These are phyloP conservation scores for Dryas integrifolia DNA, from an alignment of 331 rosid species.

Conservation along the genomic window DNA sequence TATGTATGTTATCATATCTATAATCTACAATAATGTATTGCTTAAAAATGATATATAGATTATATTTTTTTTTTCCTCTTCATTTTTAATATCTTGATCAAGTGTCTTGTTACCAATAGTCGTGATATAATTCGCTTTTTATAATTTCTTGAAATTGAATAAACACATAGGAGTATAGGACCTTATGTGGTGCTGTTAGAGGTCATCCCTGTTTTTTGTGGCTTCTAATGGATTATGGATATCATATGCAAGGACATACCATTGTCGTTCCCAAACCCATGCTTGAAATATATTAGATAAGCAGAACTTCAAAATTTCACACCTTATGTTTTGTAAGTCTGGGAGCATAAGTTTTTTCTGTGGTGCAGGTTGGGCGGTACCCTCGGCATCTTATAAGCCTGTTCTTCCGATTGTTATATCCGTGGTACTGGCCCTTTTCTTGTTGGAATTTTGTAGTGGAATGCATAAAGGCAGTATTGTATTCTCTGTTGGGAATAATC, in stretches of 20 bases:
- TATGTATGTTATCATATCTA: neutral
- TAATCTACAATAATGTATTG: no score
- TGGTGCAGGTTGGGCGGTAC: slow-evolving; percentile 72
- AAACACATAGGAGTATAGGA: neutral
- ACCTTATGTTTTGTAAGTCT: neutral
- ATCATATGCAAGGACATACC: neutral
- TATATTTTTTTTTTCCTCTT: no score
- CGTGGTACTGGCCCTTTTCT: slow-evolving; percentile 99
- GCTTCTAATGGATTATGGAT: neutral
- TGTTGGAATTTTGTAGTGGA: slow-evolving; percentile 75
- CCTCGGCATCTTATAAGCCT: slow-evolving; percentile 90
- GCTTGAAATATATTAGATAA: neutral
- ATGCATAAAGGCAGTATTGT: slow-evolving; percentile 52
- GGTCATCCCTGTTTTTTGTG: neutral
- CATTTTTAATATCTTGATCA: no score
- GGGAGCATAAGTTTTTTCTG: slow-evolving; percentile 7
- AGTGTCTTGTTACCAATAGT: no score
- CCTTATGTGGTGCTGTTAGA: neutral
- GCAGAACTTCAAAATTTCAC: neutral
- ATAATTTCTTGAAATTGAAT: neutral
- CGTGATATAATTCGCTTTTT: no score
- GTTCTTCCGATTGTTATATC: slow-evolving; percentile 87
- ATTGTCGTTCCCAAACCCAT: neutral
- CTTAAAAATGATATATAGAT: no score
- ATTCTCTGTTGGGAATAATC: slow-evolving; percentile 52